Percentiles rank a stretch among this genome's conserved stretches.
These are phyloP conservation scores for Thermothielavioides terrestris DNA, from an alignment of 495 filamentous ascomycete genomes.

Conservation along the genomic window DNA sequence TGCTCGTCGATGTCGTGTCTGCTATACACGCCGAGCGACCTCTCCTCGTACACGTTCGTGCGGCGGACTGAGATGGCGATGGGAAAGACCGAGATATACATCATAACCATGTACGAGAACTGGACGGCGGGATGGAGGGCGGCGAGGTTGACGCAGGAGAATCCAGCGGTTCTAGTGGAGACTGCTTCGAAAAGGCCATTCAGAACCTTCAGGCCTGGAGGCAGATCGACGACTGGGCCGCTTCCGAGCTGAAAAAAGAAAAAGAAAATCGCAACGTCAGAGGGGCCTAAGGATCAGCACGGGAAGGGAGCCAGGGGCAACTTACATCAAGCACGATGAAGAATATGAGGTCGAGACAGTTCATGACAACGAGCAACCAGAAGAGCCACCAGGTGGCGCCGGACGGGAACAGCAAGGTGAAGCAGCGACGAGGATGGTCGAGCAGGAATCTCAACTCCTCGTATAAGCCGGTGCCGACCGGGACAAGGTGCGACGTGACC, in stretches of 20 bases:
- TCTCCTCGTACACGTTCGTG: slow-evolving; percentile 96
- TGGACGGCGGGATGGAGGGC: slow-evolving; percentile 83
- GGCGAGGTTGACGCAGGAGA: slow-evolving; percentile 67
- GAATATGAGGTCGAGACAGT: slow-evolving; percentile 75
- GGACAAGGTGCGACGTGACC: slow-evolving; percentile 51
- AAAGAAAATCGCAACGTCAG: not conserved
- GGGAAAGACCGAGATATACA: slow-evolving; percentile 97
- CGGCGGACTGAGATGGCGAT: slow-evolving; percentile 89
- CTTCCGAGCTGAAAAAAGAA: slow-evolving; percentile 51
- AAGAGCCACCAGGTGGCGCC: slow-evolving; percentile 96
- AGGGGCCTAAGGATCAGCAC: not conserved
- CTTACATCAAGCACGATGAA: slow-evolving; percentile 84
- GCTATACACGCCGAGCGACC: slow-evolving; percentile 73
- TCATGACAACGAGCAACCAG: slow-evolving; percentile 71
- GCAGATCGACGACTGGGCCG: slow-evolving; percentile 48
- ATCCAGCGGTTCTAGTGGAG: slow-evolving; percentile 81
- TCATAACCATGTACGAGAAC: slow-evolving; percentile 94
- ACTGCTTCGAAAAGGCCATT: slow-evolving; percentile 84
- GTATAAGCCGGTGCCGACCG: slow-evolving; percentile 57
- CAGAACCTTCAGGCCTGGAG: slow-evolving; percentile 62
- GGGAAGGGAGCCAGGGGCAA: slow-evolving; percentile 7
- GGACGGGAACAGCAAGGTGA: slow-evolving; percentile 83
- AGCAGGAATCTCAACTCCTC: slow-evolving; percentile 85
- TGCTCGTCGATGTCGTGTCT: slow-evolving; percentile 39
- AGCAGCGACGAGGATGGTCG: slow-evolving; percentile 90